Evolutionary conservation across 805 yeast genomes (phyloP), one percentile per base, ranked within the genome.

Genomic region (Candida argentea): DNA sequence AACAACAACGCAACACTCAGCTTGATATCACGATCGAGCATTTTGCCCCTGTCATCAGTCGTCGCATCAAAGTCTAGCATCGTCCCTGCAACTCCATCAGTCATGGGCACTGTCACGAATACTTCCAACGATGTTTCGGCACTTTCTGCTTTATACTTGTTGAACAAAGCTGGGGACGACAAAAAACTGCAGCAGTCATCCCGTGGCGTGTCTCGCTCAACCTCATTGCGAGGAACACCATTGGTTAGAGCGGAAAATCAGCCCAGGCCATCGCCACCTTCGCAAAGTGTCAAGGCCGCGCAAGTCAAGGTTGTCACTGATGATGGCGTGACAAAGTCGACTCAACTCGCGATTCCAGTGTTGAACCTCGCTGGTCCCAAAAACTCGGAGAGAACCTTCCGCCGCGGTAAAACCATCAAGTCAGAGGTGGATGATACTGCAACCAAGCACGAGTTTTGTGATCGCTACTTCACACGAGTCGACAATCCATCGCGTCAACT

Each of bases 21-120:
- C 4, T 43, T 55, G 15, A 52, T 55, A 28, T 43, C 48, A 20
- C 42, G 41, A 23, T 31, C 26, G 15, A 32, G 39, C 20, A 35
- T 43, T 5, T 27, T 38, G 3, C 28, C 39, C 11, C n/a, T 20
- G 11, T 35, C 39, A 12, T 20, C 20, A 23, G 16, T 41, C 5
- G 26, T 49, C 6, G 34, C 43, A 6, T 38, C 55, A 3, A 41
- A 33, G 14, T 39, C 43, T n/a, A 49, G 52, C 26, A 43, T 50
- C 6, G 40, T 50, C 1, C 49, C 62, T 2, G 52, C 61, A 4
- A 48, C 39, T 14, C 54, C 65, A 0, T 40, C 50, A 1, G 68
- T 47, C 3, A 33, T 46, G 5, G 68, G 67, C 1, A 55, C 62
- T 7, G 66, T 61, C 5, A 38, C 62, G 2, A 43, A 45, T 18